phyloP scores from a whole-genome alignment of 345 rosid genomes.

The Jatropha curcas region DNA sequence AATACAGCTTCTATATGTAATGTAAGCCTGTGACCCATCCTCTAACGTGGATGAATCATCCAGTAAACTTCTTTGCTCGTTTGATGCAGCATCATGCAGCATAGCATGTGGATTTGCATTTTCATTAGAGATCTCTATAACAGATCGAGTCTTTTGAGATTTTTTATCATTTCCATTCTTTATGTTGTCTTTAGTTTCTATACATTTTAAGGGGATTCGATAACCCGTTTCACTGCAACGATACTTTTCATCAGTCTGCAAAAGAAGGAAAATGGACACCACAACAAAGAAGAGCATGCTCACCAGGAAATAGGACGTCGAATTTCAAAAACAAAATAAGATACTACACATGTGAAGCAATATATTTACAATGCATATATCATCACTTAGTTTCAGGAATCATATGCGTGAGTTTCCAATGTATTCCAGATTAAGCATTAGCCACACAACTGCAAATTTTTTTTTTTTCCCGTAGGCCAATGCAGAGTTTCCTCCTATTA shows the following conservation, averaged over 20 bases:
- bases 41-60: conserved; percentile 42
- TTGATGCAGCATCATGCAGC: conserved; percentile 23
- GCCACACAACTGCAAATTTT: not conserved
- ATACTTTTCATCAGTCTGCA: conserved; percentile 64
- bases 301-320: not conserved
- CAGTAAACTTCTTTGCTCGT: conserved; percentile 43
- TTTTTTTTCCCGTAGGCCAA: not conserved
- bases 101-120: conserved; percentile 14
- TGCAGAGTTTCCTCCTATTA: not conserved
- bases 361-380: not conserved
- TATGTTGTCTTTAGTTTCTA: conserved; percentile 36
- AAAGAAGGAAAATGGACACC: conserved; percentile 7
- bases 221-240: conserved; percentile 97
- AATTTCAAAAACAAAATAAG: not conserved
- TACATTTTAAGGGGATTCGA: conserved; percentile 82
- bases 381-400: not conserved
- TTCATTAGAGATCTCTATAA: conserved; percentile 28
- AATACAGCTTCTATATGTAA: conserved; percentile 88
- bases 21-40: conserved; percentile 49
- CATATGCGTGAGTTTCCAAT: not conserved
- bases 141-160: conserved; percentile 38
- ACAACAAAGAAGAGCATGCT: not conserved
- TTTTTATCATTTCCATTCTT: conserved; percentile 33
- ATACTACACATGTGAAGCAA: not conserved
- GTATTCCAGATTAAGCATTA: not conserved